Evolutionary conservation across 208 protist genomes (phyloP), one percentile per base, ranked within the genome.

Genomic region (Acanthamoeba culbertsoni): DNA sequence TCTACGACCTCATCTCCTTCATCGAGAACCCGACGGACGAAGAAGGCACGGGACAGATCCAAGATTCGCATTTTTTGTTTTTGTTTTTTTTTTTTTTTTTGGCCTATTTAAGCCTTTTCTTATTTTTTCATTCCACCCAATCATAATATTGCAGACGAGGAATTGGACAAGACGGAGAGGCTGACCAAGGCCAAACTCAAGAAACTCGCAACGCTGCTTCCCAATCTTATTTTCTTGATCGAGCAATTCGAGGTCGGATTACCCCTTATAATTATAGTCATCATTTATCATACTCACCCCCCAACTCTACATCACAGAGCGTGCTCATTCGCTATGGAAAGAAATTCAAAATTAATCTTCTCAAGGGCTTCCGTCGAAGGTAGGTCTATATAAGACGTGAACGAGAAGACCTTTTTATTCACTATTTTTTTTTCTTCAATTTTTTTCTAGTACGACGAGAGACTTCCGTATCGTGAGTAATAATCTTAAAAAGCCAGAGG

Each of bases 101-200:
- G n/a, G n/a, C n/a, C n/a, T n/a, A n/a, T n/a, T n/a, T n/a, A n/a
- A n/a, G n/a, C n/a, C 1, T 12, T 68, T 33, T 23, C 59, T 12
- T 31, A 68, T 18, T 55, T 55, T 8, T 8, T 8, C 18, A 18
- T 8, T 18, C 48, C 8, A 55, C 48, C 12, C 48, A 55, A 55
- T 55, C 12, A 8, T 55, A 55, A 55, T 55, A 8, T 8, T n/a
- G 20, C 33, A 86, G 75, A 86, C n/a, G 75, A 86, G 75, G 28
- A 6, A 8, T 37, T 35, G 31, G 51, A 59, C 14, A 37, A 57
- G 75, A 40, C 48, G 20, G 82, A 48, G 18, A 48, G 33, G 53
- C 31, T 90, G n/a, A 90, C 82, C 88, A 92, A 92, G 62, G 88
- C 88, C 37, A 92, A 92, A 43, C 37, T 45, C 62, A 92, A 77